Percentiles rank a stretch among this genome's conserved stretches.
phyloP scores from a whole-genome alignment of 83 land plant genomes.

The Larix sibirica region DNA sequence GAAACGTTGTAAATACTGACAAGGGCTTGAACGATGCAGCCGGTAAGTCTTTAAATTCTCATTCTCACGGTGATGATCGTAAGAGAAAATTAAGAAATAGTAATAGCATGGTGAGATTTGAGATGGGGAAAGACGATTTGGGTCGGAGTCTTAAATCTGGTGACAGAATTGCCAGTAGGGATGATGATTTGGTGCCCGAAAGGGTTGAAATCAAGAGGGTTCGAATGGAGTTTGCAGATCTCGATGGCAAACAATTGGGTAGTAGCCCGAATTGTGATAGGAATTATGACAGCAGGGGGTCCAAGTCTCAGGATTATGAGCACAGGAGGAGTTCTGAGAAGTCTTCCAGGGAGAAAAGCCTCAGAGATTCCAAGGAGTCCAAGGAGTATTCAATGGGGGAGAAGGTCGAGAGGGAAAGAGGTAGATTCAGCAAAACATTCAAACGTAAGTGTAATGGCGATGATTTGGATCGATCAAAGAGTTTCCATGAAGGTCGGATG shows the following conservation, averaged over 20 bases:
- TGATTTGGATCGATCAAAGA: neutral
- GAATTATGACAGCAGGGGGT: constrained; percentile 1
- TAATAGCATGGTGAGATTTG: neutral
- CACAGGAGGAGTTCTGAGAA: neutral
- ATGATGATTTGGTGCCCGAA: neutral
- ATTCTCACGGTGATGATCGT: neutral
- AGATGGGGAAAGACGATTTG: neutral
- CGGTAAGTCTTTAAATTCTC: neutral
- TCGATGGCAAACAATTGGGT: neutral
- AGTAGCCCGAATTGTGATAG: neutral
- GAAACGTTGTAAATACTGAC: too few species aligned
- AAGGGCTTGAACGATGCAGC: too few species aligned
- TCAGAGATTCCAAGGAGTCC: neutral
- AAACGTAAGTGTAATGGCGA: neutral
- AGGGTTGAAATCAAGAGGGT: neutral
- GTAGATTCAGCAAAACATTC: neutral
- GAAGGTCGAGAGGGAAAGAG: neutral
- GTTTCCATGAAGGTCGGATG: neutral
- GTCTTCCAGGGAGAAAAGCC: neutral
- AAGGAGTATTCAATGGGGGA: neutral
- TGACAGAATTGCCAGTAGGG: neutral
- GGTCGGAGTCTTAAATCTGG: neutral
- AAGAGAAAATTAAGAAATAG: neutral
- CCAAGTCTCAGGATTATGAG: constrained; percentile 9
- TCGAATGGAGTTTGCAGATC: neutral